Conservation (phyloP, 257 asterid species). For the Echium plantagineum region DNA sequence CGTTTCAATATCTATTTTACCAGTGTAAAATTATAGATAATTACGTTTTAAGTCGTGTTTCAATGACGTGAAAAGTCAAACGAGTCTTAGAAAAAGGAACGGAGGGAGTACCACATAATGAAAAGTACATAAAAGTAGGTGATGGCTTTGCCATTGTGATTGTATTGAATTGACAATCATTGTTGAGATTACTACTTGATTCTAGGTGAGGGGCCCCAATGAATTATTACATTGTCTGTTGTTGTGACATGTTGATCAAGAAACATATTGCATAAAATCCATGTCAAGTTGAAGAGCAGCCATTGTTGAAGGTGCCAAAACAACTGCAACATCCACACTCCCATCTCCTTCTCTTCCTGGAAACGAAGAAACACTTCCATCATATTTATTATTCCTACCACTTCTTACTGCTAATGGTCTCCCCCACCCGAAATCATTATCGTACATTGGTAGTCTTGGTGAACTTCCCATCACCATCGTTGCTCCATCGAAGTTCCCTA, state of each 20-base stretch:
- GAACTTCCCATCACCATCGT: slow-evolving; percentile 98
- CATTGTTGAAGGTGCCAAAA: slow-evolving; percentile 71
- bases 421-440: slow-evolving; percentile 96
- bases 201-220: no score
- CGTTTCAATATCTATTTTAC: no score
- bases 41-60: no score
- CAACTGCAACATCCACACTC: slow-evolving; percentile 87
- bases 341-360: slow-evolving; percentile 76
- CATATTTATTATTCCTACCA: slow-evolving; percentile 82
- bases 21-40: no score
- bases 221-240: no score
- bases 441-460: slow-evolving; percentile 95
- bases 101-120: no score
- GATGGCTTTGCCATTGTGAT: no score
- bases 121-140: no score
- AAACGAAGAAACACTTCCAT: slow-evolving; percentile 91
- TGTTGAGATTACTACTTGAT: no score
- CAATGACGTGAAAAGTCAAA: no score
- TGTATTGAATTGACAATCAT: no score
- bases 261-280: slow-evolving; percentile 76
- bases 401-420: slow-evolving; percentile 74
- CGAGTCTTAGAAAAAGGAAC: no score
- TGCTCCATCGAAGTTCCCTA: slow-evolving; percentile 92
- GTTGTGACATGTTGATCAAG: neutral
- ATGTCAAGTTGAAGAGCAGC: slow-evolving; percentile 47